Evolutionary conservation across 75 land plant species (phyloP).

Genomic region (Pinus taeda): DNA sequence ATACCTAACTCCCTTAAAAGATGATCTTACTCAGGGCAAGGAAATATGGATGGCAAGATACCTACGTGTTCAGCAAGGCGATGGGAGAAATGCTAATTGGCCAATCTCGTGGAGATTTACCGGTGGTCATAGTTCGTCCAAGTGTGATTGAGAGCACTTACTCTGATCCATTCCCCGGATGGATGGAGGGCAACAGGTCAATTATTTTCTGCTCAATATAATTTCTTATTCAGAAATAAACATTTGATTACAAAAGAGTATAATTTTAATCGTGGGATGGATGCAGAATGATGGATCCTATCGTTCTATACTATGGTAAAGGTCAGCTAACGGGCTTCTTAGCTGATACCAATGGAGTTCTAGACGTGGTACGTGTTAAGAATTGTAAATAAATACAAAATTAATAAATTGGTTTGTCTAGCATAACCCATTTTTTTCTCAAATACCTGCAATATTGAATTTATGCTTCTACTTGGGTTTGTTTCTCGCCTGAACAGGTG

Average conservation of each 20-base stretch:
- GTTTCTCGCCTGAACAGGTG: slow-evolving; percentile 35
- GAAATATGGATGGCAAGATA: slow-evolving; percentile 93
- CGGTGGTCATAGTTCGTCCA: slow-evolving; percentile 81
- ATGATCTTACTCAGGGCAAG: slow-evolving; percentile 49
- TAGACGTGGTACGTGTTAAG: slow-evolving; percentile 70
- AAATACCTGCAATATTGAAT: no score
- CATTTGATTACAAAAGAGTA: neutral
- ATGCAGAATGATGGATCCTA: slow-evolving; percentile 94
- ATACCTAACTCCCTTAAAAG: slow-evolving; percentile 1
- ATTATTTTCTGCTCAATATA: neutral
- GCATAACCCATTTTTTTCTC: no score
- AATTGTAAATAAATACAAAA: no score
- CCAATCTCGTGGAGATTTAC: slow-evolving; percentile 62
- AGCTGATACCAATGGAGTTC: slow-evolving; percentile 75
- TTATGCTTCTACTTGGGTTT: neutral
- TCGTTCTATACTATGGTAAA: slow-evolving; percentile 81
- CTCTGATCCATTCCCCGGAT: slow-evolving; percentile 87
- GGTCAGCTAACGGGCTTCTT: slow-evolving; percentile 81
- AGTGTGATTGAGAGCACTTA: slow-evolving; percentile 96
- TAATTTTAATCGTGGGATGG: neutral
- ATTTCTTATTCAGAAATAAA: neutral
- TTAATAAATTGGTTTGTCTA: no score
- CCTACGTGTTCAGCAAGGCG: slow-evolving; percentile 94
- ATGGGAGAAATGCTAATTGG: slow-evolving; percentile 96
- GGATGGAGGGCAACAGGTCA: slow-evolving; percentile 99